Conservation (phyloP, 768 basidiomycete species). For the Auricularia auricula-judae region DNA sequence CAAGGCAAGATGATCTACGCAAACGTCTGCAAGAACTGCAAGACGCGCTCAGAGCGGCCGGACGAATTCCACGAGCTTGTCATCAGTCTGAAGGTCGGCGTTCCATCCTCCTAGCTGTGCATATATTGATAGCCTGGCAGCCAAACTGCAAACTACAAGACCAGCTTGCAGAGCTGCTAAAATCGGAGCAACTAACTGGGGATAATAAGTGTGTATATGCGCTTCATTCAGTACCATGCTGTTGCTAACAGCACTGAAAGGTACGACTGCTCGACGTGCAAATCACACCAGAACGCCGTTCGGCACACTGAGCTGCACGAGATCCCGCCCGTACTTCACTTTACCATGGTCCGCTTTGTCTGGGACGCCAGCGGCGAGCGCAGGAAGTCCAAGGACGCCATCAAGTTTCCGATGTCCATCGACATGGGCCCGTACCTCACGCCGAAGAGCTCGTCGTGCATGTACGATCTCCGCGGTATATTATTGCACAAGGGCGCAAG, state of each 20-base stretch:
- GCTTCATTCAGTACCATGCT: background rate
- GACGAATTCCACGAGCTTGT: constrained; percentile 83
- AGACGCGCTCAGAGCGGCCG: constrained; percentile 51
- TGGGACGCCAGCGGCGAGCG: constrained; percentile 76
- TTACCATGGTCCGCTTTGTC: constrained; percentile 88
- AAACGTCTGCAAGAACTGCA: constrained; percentile 66
- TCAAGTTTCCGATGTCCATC: constrained; percentile 64
- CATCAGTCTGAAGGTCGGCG: constrained; percentile 61
- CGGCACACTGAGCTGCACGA: constrained; percentile 59
- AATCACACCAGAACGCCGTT: constrained; percentile 63
- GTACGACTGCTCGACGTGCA: constrained; percentile 72
- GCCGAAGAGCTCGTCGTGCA: constrained; percentile 14
- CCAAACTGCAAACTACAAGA: constrained; percentile 65
- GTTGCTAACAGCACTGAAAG: constrained; percentile 24
- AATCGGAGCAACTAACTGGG: constrained; percentile 62
- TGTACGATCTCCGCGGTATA: constrained; percentile 81
- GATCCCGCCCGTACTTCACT: constrained; percentile 82
- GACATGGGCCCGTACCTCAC: constrained; percentile 60
- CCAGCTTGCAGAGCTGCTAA: constrained; percentile 50
- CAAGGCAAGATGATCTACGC: constrained; percentile 77
- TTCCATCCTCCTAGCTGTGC: background rate
- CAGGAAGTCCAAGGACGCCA: constrained; percentile 74
- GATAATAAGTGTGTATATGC: constrained; percentile 61
- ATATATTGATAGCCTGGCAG: constrained; percentile 25
- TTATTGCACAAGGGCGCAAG: constrained; percentile 85